Percentiles rank a stretch among this genome's conserved stretches.
phyloP scores from a whole-genome alignment of 2,329 filamentous ascomycete genomes.

The Fusarium sp. region DNA sequence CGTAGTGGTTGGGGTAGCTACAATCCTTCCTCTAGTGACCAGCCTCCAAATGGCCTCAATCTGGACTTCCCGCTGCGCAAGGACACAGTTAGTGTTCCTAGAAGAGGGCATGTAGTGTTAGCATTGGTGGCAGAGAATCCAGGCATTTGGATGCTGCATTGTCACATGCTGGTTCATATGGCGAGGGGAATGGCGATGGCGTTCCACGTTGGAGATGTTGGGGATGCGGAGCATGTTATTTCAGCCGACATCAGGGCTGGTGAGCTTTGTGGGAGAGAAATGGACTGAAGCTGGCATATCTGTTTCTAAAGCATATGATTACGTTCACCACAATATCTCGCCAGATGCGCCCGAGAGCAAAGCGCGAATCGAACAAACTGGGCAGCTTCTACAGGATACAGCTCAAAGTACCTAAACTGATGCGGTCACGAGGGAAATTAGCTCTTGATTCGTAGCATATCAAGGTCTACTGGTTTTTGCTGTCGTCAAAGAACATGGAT shows the following conservation, averaged over 20 bases:
- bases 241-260: neutral
- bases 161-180: neutral
- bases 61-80: neutral
- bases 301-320: neutral
- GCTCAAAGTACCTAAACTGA: too few species aligned
- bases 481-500: too few species aligned
- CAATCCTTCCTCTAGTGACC: neutral
- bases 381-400: neutral
- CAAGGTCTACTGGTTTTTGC: too few species aligned
- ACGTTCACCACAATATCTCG: neutral
- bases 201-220: neutral
- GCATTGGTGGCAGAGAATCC: neutral
- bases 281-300: too few species aligned
- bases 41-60: neutral
- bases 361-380: neutral
- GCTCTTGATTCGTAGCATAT: too few species aligned
- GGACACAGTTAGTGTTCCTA: neutral
- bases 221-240: neutral
- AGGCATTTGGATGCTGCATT: neutral
- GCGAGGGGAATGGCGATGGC: neutral
- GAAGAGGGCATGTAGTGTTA: neutral
- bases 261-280: neutral
- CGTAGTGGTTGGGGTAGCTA: neutral
- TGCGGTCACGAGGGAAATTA: too few species aligned
- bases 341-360: neutral